phyloP scores from a whole-genome alignment of 352 stramenopile species.

The Pythium periplocum region DNA sequence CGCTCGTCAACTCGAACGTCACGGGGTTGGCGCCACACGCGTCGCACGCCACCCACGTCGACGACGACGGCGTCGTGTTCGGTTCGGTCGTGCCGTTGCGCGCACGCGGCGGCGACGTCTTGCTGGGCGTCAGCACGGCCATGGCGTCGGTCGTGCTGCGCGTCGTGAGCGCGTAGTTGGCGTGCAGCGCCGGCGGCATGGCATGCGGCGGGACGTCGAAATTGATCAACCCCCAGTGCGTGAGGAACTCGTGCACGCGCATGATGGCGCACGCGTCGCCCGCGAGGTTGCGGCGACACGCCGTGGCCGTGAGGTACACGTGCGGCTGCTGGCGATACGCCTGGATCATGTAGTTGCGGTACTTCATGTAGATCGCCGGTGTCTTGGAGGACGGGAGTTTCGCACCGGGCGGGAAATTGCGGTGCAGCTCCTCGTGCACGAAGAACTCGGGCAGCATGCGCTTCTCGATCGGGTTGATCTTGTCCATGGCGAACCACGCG shows the following conservation, averaged over 20 bases:
- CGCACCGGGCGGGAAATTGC: constrained; percentile 15
- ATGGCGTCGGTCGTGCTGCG: constrained; percentile 1
- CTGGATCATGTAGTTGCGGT: constrained; percentile 86
- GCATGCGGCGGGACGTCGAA: constrained; percentile 75
- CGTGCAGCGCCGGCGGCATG: constrained; percentile 44
- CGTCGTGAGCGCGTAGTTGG: constrained; percentile 52
- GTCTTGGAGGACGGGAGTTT: constrained; percentile 37
- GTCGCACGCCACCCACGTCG: constrained; percentile 29
- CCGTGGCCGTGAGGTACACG: constrained; percentile 79
- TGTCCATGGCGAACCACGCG: constrained; percentile 74
- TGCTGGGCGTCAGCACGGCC: not conserved
- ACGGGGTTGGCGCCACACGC: constrained; percentile 31
- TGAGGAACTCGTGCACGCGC: constrained; percentile 82
- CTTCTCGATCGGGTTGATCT: constrained; percentile 75
- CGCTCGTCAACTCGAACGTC: constrained; percentile 49
- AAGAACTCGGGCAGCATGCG: constrained; percentile 86
- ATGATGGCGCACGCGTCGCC: constrained; percentile 80
- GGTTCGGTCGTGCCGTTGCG: constrained; percentile 1
- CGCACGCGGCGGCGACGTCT: not conserved
- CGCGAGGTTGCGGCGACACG: constrained; percentile 73
- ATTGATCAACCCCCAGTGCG: constrained; percentile 84
- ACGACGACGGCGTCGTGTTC: constrained; percentile 28
- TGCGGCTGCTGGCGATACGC: constrained; percentile 73
- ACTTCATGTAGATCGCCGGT: constrained; percentile 73
- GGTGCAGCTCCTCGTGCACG: constrained; percentile 18